Evolutionary conservation across 495 filamentous ascomycete genomes (phyloP).

Genomic region (Aspergillus egyptiacus): DNA sequence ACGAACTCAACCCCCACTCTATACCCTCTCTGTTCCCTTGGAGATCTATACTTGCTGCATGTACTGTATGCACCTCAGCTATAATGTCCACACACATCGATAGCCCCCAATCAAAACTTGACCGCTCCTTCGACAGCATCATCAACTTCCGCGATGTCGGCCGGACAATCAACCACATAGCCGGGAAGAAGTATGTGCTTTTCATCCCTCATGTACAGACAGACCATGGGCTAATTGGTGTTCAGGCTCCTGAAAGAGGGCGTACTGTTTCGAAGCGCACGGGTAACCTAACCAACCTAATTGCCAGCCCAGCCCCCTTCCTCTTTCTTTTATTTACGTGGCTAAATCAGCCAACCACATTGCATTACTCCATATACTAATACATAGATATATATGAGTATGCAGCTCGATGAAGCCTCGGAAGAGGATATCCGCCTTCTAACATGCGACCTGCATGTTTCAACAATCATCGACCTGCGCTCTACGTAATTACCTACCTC

Average conservation of each 20-base stretch:
- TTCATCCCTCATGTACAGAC: too few species aligned
- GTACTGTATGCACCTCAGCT: too few species aligned
- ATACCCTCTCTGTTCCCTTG: too few species aligned
- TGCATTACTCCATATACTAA: neutral
- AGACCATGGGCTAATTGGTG: neutral
- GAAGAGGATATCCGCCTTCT: slow-evolving; percentile 54
- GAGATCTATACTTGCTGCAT: too few species aligned
- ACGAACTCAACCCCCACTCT: too few species aligned
- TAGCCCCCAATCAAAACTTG: slow-evolving; percentile 11
- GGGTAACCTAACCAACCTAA: slow-evolving; percentile 55
- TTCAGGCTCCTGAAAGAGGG: slow-evolving; percentile 59
- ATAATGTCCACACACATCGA: neutral
- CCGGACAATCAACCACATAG: slow-evolving; percentile 57
- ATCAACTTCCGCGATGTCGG: slow-evolving; percentile 85
- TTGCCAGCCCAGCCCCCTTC: too few species aligned
- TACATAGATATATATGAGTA: neutral
- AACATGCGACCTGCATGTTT: slow-evolving; percentile 56
- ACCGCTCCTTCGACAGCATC: slow-evolving; percentile 56
- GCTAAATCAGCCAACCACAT: too few species aligned
- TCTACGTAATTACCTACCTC: slow-evolving; percentile 50
- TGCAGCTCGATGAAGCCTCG: slow-evolving; percentile 61
- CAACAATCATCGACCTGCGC: slow-evolving; percentile 70
- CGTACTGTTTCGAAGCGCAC: slow-evolving; percentile 67
- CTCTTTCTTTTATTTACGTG: neutral
- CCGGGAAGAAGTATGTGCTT: slow-evolving; percentile 49